phyloP scores from a whole-genome alignment of 1,139 yeast genomes.

The Arxiozyma slooffiae region DNA sequence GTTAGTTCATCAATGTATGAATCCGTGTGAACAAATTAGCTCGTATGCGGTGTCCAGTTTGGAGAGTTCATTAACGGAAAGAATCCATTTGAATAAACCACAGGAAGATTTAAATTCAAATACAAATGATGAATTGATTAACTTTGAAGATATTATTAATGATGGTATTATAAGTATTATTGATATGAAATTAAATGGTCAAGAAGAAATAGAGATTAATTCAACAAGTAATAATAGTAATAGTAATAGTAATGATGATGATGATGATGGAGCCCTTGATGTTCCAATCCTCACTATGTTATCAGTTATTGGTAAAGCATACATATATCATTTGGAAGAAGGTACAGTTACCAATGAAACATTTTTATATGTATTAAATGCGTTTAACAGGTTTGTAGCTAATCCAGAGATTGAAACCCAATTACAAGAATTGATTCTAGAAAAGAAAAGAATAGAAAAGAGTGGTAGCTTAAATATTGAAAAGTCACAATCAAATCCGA shows the following conservation, averaged over 20 bases:
- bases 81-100: constrained; percentile 24
- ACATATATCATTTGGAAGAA: constrained; percentile 46
- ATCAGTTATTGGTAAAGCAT: constrained; percentile 59
- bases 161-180: constrained; percentile 68
- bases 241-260: too few relatives aligned
- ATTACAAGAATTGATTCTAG: constrained; percentile 33
- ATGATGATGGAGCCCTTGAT: background rate
- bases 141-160: constrained; percentile 51
- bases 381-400: constrained; percentile 40
- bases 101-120: constrained; percentile 16
- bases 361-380: constrained; percentile 40
- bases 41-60: constrained; percentile 51
- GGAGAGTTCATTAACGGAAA: constrained; percentile 37
- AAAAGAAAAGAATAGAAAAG: constrained; percentile 29
- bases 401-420: constrained; percentile 34
- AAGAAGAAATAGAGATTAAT: background rate
- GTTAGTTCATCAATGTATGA: constrained; percentile 77
- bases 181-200: constrained; percentile 33
- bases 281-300: constrained; percentile 42
- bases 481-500: background rate
- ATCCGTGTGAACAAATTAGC: constrained; percentile 74
- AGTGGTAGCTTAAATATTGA: background rate
- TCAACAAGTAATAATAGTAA: background rate
- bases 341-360: constrained; percentile 36
- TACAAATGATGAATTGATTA: constrained; percentile 15